A percentile compares a stretch with the other conserved stretches of the same genome.
Conservation (phyloP, 2,329 filamentous ascomycete genomes). For the Penicillium sp. region DNA sequence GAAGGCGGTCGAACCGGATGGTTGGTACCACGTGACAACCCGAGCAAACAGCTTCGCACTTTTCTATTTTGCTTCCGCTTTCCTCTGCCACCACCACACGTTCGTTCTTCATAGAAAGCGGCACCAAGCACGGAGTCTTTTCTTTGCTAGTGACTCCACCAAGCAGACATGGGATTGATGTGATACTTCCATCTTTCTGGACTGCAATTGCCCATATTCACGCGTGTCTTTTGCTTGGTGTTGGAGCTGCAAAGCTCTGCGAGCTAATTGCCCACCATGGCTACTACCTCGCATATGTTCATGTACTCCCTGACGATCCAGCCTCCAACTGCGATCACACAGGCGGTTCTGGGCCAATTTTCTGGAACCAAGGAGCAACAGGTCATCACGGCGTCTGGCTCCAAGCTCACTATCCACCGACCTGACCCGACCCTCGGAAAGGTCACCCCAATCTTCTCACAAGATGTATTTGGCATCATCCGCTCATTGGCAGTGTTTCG, state of each 20-base stretch:
- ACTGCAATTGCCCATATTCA: conserved; percentile 26
- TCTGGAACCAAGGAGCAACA: conserved; percentile 96
- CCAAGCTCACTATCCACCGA: conserved; percentile 81
- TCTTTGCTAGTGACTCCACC: conserved; percentile 12
- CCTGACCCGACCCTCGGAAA: conserved; percentile 84
- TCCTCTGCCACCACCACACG: conserved; percentile 4
- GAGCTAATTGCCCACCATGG: conserved; percentile 63
- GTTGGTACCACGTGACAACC: conserved; percentile 25
- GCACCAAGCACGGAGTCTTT: conserved; percentile 23
- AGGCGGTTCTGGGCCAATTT: conserved; percentile 93
- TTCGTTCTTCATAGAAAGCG: neutral
- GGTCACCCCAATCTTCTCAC: conserved; percentile 80
- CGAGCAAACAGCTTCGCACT: conserved; percentile 21
- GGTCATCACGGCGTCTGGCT: conserved; percentile 90
- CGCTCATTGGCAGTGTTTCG: conserved; percentile 84
- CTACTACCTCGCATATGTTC: conserved; percentile 97
- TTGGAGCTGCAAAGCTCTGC: conserved; percentile 15
- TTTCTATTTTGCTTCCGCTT: conserved; percentile 23
- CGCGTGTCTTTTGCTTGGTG: conserved; percentile 8
- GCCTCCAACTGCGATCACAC: conserved; percentile 81
- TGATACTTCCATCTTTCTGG: conserved; percentile 25
- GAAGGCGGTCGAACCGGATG: conserved; percentile 42
- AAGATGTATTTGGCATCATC: conserved; percentile 96
- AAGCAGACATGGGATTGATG: conserved; percentile 40
- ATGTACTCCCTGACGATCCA: conserved; percentile 97